phyloP scores from a whole-genome alignment of 2,329 filamentous ascomycete species.

The Sporothrix sp. region DNA sequence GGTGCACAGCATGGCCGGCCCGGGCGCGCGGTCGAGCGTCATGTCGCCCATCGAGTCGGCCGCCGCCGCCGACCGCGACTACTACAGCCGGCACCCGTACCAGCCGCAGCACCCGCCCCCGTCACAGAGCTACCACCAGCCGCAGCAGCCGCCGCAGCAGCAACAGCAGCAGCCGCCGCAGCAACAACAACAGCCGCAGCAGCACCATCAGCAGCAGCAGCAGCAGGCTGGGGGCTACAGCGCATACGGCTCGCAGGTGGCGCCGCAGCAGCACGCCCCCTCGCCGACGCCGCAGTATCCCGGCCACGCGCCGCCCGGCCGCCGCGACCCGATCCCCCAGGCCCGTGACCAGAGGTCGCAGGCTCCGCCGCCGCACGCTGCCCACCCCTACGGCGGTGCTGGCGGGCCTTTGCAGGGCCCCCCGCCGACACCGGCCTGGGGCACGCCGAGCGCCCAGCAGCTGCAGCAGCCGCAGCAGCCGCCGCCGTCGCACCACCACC shows the following conservation, averaged over 20 bases:
- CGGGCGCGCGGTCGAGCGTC: conserved; percentile 35
- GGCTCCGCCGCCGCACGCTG: conserved; percentile 2
- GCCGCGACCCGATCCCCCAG: too few species aligned
- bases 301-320: too few species aligned
- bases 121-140: conserved; percentile 23
- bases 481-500: conserved; percentile 20
- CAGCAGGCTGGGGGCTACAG: conserved; percentile 10
- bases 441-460: conserved; percentile 16
- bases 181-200: conserved; percentile 5
- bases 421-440: conserved; percentile 3
- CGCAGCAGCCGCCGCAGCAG: conserved; percentile 15
- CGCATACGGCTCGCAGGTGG: conserved; percentile 6
- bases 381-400: conserved; percentile 14
- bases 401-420: conserved; percentile 5
- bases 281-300: conserved; percentile 7
- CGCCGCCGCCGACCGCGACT: conserved; percentile 33
- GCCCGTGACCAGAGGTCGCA: neutral
- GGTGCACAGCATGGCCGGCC: conserved; percentile 32
- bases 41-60: conserved; percentile 31
- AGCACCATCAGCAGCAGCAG: conserved; percentile 16
- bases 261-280: conserved; percentile 6
- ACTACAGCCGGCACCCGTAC: conserved; percentile 34
- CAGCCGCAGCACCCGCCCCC: conserved; percentile 25
- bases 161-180: conserved; percentile 17
- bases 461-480: conserved; percentile 16